Evolutionary conservation across 768 basidiomycete genomes (phyloP).

Genomic region (Leccinum longicurvipes): DNA sequence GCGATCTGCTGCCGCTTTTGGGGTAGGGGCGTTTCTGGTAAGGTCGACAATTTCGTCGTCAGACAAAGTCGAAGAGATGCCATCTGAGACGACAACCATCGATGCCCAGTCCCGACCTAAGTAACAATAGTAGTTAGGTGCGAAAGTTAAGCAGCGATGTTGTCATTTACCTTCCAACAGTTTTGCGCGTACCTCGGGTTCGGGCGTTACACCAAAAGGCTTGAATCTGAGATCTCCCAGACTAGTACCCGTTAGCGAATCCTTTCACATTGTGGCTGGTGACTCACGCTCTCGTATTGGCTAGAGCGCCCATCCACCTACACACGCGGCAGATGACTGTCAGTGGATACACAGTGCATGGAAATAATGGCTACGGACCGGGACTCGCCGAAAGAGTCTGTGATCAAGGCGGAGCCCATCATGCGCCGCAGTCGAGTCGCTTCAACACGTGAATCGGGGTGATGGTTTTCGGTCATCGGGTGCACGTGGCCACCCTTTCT

Average conservation of each 20-base stretch:
- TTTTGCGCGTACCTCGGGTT: slow-evolving; percentile 80
- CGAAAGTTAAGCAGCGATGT: not conserved
- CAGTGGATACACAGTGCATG: not conserved
- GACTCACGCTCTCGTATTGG: slow-evolving; percentile 83
- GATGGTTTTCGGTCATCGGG: slow-evolving; percentile 92
- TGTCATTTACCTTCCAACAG: slow-evolving; percentile 62
- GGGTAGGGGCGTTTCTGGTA: slow-evolving; percentile 64
- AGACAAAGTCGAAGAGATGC: slow-evolving; percentile 85
- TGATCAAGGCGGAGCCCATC: slow-evolving; percentile 86
- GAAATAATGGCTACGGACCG: slow-evolving; percentile 43
- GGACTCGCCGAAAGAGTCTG: slow-evolving; percentile 92
- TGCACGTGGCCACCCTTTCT: slow-evolving; percentile 68
- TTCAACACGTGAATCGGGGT: slow-evolving; percentile 89
- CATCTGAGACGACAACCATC: slow-evolving; percentile 88
- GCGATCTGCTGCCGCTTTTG: slow-evolving; percentile 74
- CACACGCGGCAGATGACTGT: not conserved
- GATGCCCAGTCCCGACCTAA: slow-evolving; percentile 83
- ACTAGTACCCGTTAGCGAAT: slow-evolving; percentile 37
- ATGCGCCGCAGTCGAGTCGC: slow-evolving; percentile 79
- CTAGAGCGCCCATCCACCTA: slow-evolving; percentile 94
- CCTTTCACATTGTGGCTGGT: not conserved
- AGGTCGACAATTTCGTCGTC: slow-evolving; percentile 96
- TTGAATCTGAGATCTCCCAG: slow-evolving; percentile 90
- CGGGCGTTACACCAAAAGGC: slow-evolving; percentile 86
- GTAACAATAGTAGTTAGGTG: not conserved